Evolutionary conservation across 805 yeast genomes (phyloP).

Genomic region (Myxozyma geophila): DNA sequence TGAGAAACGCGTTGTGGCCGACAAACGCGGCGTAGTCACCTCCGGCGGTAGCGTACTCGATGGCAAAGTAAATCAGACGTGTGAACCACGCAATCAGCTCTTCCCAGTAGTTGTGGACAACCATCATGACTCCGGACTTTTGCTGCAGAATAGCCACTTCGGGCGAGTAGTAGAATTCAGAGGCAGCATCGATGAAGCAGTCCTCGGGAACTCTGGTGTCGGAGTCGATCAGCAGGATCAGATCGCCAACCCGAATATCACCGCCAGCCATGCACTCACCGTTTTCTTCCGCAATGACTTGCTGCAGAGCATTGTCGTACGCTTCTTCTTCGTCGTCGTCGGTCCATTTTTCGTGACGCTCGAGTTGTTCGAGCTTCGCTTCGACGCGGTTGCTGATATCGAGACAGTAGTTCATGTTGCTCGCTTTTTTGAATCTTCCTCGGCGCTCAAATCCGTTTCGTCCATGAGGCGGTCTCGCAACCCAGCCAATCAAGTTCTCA

Average conservation of each 20-base stretch:
- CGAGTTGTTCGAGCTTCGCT: constrained; percentile 18
- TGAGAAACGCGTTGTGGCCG: constrained; percentile 33
- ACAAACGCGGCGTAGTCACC: constrained; percentile 35
- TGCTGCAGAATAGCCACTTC: constrained; percentile 32
- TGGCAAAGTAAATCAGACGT: constrained; percentile 31
- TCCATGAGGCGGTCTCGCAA: constrained; percentile 33
- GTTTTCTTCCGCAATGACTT: constrained; percentile 16
- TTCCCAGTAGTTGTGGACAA: constrained; percentile 31
- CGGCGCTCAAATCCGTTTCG: constrained; percentile 29
- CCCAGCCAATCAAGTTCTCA: constrained; percentile 31
- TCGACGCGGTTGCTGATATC: constrained; percentile 29
- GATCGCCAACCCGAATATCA: constrained; percentile 33
- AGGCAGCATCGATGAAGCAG: constrained; percentile 33
- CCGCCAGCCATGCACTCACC: constrained; percentile 29
- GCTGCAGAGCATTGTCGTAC: constrained; percentile 21
- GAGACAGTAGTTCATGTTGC: constrained; percentile 33
- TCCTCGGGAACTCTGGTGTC: constrained; percentile 35
- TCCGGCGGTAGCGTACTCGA: constrained; percentile 30
- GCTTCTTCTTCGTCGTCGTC: constrained; percentile 22
- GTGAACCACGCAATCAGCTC: constrained; percentile 33
- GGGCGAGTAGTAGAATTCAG: constrained; percentile 30
- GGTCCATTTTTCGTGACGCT: constrained; percentile 30
- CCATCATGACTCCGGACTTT: constrained; percentile 32
- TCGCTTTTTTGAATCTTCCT: constrained; percentile 33
- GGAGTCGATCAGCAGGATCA: constrained; percentile 29